phyloP scores from a whole-genome alignment of 352 stramenopile genomes.

The Globisporangium parvum region DNA sequence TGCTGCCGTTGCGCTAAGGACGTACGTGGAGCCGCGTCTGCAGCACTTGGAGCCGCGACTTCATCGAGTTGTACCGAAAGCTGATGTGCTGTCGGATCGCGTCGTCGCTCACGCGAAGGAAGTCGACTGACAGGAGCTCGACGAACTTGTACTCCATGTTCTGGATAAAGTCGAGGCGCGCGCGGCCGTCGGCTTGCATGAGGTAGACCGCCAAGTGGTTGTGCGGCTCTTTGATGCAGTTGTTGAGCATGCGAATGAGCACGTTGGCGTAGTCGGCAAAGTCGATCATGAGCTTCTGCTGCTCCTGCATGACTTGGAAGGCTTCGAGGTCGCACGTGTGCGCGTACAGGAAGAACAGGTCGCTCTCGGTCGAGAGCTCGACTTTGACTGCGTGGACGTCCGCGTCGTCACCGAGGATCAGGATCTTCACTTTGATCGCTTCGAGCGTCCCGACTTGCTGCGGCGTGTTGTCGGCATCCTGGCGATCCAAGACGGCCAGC shows the following conservation, averaged over 20 bases:
- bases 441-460: conserved; percentile 91
- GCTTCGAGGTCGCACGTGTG: conserved; percentile 84
- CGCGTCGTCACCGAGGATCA: conserved; percentile 84
- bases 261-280: conserved; percentile 93
- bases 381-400: conserved; percentile 83
- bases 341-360: conserved; percentile 93
- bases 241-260: conserved; percentile 93
- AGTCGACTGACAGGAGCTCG: conserved; percentile 90
- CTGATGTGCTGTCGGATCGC: conserved; percentile 90
- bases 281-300: conserved; percentile 95
- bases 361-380: conserved; percentile 89
- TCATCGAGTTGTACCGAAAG: conserved; percentile 94
- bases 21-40: conserved; percentile 86
- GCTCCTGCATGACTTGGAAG: conserved; percentile 90
- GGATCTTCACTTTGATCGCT: conserved; percentile 93
- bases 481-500: neutral
- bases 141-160: conserved; percentile 98
- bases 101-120: conserved; percentile 85
- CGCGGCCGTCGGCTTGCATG: conserved; percentile 89
- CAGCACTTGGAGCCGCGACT: conserved; percentile 87
- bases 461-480: conserved; percentile 79
- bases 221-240: conserved; percentile 94
- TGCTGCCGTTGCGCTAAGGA: neutral
- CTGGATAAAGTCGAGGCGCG: conserved; percentile 92
- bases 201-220: conserved; percentile 92